Base-by-base conservation (phyloP, 805 yeast species). In the Sugiyamaella valdiviana region DNA sequence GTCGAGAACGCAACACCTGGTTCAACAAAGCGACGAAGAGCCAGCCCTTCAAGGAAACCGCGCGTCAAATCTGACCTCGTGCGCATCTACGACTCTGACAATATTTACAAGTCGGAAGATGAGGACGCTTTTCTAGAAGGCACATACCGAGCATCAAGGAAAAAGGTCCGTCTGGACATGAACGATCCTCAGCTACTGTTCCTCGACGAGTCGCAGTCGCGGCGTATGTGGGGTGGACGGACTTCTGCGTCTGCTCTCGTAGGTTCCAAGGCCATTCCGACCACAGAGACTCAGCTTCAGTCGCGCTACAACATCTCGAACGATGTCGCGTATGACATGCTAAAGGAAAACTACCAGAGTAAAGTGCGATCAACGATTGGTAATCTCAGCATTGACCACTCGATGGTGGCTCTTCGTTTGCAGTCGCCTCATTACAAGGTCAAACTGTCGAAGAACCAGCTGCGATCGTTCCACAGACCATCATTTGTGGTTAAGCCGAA, bases 341-440 rank as follows among this genome's bases (percentile, higher is more conserved):
- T 93, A 56, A 85, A 84, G 60, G 85, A 81, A 49, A 90, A 88
- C 59, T 89, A 90, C 63, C 95, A 89, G 63, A 80, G 95, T 36
- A 91, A 87, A 70, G 86, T 91, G 35, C 81, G 99, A 64, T 80
- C 96, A 2, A 95, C 95, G 5, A 81, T 93, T 59, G 95, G 97
- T 40, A 87, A 91, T 56, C 73, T 93, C 53, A 82, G 79, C 44
- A 89, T 93, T 53, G 98, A 93, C 60, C 99, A 93, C 64, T 79
- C 97, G 0, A 74, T 81, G 57, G 95, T 96, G 0, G 97, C 99
- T 0, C 61, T 80, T 22, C 74, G 93, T 44, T 71, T 93, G 43
- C 99, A 93, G 67, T 78, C 89, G 0, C 99, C 99, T 2, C 89
- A 79, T 66, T 93, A 88, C 68, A 86, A 84, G 60, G 96, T 90